These are phyloP conservation scores for Fomitopsis serialis DNA, from an alignment of 768 basidiomycete genomes.

Conservation along the genomic window DNA sequence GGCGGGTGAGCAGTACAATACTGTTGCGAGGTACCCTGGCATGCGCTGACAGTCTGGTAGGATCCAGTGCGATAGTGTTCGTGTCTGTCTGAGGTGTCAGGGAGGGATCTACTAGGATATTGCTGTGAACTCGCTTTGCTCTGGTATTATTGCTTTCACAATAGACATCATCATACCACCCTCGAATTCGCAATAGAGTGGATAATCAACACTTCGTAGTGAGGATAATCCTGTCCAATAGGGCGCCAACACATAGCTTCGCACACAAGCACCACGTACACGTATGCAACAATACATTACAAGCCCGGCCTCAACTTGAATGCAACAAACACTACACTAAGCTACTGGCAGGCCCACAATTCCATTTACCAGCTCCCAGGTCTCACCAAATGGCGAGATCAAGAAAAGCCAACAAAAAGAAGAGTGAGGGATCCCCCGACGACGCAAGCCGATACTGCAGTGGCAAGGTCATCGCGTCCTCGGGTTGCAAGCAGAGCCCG, in stretches of 20 bases:
- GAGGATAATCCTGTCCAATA: too few relatives aligned
- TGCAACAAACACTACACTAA: neutral
- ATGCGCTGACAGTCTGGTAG: too few relatives aligned
- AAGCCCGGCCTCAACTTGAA: too few relatives aligned
- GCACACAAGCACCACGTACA: too few relatives aligned
- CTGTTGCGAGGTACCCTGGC: neutral
- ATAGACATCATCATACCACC: too few relatives aligned
- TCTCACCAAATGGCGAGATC: conserved; percentile 7
- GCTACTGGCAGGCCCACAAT: neutral
- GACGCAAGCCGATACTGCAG: conserved; percentile 24
- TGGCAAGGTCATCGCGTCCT: conserved; percentile 23
- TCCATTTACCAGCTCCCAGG: conserved; percentile 5
- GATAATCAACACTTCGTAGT: too few relatives aligned
- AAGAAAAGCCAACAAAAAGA: conserved; percentile 11
- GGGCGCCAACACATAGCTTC: too few relatives aligned
- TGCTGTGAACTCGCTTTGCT: neutral
- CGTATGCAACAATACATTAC: too few relatives aligned
- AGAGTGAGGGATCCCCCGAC: conserved; percentile 20
- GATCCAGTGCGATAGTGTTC: too few relatives aligned
- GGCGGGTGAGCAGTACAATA: neutral
- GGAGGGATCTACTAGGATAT: neutral
- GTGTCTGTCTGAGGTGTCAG: neutral
- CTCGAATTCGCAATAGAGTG: too few relatives aligned
- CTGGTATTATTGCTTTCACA: neutral
- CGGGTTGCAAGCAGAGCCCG: conserved; percentile 24